Base-by-base conservation (phyloP, 306 rosid genomes). In the Cicer judaicum region DNA sequence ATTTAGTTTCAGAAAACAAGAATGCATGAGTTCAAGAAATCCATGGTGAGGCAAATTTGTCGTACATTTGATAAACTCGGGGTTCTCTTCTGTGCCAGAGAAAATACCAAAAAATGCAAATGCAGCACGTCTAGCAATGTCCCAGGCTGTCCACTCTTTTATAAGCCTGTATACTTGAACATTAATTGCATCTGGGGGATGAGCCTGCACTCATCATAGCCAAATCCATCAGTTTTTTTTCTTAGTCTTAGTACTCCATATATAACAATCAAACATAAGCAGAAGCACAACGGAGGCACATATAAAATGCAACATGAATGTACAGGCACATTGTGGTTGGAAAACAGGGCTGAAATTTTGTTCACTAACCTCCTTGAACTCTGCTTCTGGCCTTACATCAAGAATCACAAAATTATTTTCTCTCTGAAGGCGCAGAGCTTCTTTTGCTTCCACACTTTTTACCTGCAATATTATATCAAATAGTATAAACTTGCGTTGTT, bases 131-230 rank as follows among this genome's bases (percentile, higher is more conserved):
- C 97, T 87, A 13, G 97, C 96, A 60, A 94, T 94, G 81, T 94
- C 99, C 97, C 99, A 90, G 47, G 99, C 99, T 53, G 99, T 90
- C 97, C 99, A 92, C 78, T 94, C 99, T 88, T 92, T 94, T 81
- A 94, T 94, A 67, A 94, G 96, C 89, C 97, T 90, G 68, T 94
- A 92, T 80, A 94, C 84, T 92, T 94, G 99, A 77, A 90, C 92
- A 78, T 94, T 94, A 56, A 90, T 84, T 21, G 99, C 96, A 43
- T 80, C 97, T 18, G 90, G 88, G 3, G 97, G 95, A 85, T 94
- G 97, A 61, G 85, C 97, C 99, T 94, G 71, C 64, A 78, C 21
- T 38, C 47, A 65, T 54, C 47, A 64, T 44, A 34, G 43, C 50
- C 74, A 78, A 72, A 66, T 47, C 36, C 41, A 34, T 65, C 78